These are phyloP conservation scores for Acorus calamus DNA, from an alignment of 106 monocot species.

Conservation along the genomic window DNA sequence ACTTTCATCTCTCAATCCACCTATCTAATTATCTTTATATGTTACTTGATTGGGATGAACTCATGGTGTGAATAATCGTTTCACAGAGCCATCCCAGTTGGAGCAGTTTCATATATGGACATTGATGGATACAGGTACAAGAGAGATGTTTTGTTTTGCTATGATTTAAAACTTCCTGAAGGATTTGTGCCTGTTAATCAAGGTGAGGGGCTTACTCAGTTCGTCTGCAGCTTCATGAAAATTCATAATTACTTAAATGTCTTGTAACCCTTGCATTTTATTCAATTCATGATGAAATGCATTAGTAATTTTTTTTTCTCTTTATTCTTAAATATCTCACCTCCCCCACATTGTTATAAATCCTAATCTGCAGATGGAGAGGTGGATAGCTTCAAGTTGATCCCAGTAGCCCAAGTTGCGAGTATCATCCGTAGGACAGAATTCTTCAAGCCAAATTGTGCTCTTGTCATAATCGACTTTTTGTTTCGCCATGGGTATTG, in stretches of 20 bases:
- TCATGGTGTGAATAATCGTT: not conserved
- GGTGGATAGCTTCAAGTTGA: conserved; percentile 75
- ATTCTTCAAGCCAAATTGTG: conserved; percentile 89
- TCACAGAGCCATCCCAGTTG: conserved; percentile 63
- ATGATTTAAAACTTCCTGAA: conserved; percentile 72
- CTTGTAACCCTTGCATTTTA: no score
- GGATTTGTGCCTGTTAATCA: conserved; percentile 39
- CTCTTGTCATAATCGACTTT: conserved; percentile 78
- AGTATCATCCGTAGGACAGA: conserved; percentile 62
- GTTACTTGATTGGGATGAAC: no score
- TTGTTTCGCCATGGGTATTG: conserved; percentile 90
- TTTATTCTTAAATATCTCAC: not conserved
- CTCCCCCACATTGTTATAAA: no score
- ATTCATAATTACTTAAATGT: no score
- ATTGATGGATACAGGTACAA: conserved; percentile 68
- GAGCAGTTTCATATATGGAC: conserved; percentile 81
- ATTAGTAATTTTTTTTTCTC: conserved; percentile 3
- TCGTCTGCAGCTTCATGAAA: no score
- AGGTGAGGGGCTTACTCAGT: no score
- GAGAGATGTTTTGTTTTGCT: conserved; percentile 90
- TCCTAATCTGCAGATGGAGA: conserved; percentile 63
- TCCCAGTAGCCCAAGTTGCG: conserved; percentile 57
- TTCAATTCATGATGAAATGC: conserved; percentile 47
- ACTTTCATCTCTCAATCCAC: no score
- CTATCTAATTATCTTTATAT: no score